Percentiles rank a stretch among this genome's conserved stretches.
Evolutionary conservation across 2,329 filamentous ascomycete species (phyloP).

Genomic region (Dendrostoma leiphaemia): DNA sequence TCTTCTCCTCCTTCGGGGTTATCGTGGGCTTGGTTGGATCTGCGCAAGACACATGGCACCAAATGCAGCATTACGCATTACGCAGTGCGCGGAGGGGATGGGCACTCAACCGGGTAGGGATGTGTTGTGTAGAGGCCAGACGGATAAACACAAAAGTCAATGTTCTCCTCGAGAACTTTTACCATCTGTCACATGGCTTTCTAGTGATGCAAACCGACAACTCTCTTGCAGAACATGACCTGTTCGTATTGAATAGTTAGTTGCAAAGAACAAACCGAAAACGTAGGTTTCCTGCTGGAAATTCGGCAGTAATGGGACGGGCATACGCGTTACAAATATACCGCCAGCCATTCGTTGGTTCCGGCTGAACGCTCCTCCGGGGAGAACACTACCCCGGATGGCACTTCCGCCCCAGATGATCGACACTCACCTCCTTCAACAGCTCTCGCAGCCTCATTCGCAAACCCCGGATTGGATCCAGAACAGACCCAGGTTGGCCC

Average conservation of each 20-base stretch:
- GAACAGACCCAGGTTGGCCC: background rate
- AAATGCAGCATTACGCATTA: background rate
- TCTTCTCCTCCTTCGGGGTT: background rate
- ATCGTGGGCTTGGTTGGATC: background rate
- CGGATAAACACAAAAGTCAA: background rate
- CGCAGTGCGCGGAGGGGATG: background rate
- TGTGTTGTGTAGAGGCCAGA: background rate
- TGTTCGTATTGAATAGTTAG: too few species aligned
- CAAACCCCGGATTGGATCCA: background rate
- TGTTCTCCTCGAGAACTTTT: background rate
- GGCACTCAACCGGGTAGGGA: background rate
- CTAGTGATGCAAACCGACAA: too few species aligned
- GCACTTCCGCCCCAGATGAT: background rate
- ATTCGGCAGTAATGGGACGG: background rate
- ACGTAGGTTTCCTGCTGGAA: background rate
- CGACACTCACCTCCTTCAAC: background rate
- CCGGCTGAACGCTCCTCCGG: slow-evolving; percentile 2
- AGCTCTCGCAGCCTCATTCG: slow-evolving; percentile 2
- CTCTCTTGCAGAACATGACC: too few species aligned
- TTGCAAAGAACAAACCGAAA: background rate
- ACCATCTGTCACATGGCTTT: background rate
- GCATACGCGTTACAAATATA: slow-evolving; percentile 1
- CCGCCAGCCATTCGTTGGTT: background rate
- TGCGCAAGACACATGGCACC: background rate
- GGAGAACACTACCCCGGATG: slow-evolving; percentile 2